These are phyloP conservation scores for Vararia minispora DNA, from an alignment of 768 basidiomycete species.

Conservation along the genomic window DNA sequence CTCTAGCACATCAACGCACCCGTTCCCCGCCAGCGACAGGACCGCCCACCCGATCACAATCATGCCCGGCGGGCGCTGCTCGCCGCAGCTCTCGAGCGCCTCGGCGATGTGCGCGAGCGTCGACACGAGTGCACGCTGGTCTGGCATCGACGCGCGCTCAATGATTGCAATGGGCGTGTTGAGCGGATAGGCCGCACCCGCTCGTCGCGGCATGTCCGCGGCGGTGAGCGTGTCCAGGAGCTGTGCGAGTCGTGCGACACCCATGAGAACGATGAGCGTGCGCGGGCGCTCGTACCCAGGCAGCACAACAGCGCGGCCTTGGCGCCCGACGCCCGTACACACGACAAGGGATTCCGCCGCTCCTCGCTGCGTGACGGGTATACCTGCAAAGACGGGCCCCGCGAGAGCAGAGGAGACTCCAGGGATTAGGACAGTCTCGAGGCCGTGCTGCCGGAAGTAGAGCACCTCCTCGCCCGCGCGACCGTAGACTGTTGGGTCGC, in stretches of 20 bases:
- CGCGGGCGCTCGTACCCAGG: constrained; percentile 78
- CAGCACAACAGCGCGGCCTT: constrained; percentile 72
- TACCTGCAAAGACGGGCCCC: constrained; percentile 79
- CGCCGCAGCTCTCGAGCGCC: constrained; percentile 64
- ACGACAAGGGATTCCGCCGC: constrained; percentile 83
- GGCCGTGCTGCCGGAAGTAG: constrained; percentile 80
- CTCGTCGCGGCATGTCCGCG: constrained; percentile 20
- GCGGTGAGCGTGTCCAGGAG: constrained; percentile 52
- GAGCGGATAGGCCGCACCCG: constrained; percentile 55
- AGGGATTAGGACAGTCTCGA: constrained; percentile 76
- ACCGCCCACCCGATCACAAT: constrained; percentile 92
- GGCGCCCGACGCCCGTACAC: constrained; percentile 88
- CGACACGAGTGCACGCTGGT: constrained; percentile 76
- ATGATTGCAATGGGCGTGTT: constrained; percentile 84
- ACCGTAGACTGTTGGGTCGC: constrained; percentile 92
- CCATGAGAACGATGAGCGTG: constrained; percentile 88
- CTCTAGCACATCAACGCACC: constrained; percentile 64
- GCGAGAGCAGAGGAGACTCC: constrained; percentile 87
- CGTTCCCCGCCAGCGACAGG: constrained; percentile 59
- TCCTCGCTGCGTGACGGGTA: constrained; percentile 93
- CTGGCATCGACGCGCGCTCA: constrained; percentile 88
- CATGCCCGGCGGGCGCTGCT: constrained; percentile 94
- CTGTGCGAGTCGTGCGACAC: constrained; percentile 73
- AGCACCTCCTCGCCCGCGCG: constrained; percentile 91
- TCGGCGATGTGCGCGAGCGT: constrained; percentile 62